Evolutionary conservation across 495 filamentous ascomycete species (phyloP).

Genomic region (Penicillium canariense): DNA sequence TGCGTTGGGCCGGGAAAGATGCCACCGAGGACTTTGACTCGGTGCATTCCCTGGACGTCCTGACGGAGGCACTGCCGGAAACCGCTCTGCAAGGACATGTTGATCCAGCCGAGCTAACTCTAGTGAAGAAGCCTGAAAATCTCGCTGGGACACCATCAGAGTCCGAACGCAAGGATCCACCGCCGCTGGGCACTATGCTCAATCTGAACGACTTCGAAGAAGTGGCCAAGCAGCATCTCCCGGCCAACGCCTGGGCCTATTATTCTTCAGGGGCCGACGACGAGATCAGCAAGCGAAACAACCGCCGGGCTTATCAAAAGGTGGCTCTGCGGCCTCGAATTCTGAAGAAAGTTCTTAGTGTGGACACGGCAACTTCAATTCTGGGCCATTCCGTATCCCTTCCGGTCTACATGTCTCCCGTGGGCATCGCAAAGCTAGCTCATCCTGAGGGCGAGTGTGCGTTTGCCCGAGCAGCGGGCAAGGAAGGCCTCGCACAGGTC

Average conservation of each 20-base stretch:
- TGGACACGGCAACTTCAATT: constrained; percentile 73
- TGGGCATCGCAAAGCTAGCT: constrained; percentile 76
- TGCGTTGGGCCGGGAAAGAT: constrained; percentile 85
- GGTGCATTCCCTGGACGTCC: constrained; percentile 67
- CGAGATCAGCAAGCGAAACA: constrained; percentile 82
- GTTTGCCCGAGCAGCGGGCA: constrained; percentile 67
- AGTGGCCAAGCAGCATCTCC: constrained; percentile 51
- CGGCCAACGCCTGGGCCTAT: constrained; percentile 77
- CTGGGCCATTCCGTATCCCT: constrained; percentile 66
- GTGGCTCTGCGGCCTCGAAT: constrained; percentile 78
- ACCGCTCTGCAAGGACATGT: constrained; percentile 21
- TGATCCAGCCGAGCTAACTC: constrained; percentile 13
- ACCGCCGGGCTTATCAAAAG: constrained; percentile 74
- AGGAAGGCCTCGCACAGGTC: constrained; percentile 48
- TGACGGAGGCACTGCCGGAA: constrained; percentile 25
- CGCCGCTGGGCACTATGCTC: constrained; percentile 58
- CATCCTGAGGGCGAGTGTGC: constrained; percentile 77
- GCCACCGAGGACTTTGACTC: constrained; percentile 81
- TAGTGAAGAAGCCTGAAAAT: not conserved
- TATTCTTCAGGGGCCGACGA: constrained; percentile 84
- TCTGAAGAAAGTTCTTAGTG: constrained; percentile 65
- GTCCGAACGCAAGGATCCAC: constrained; percentile 18
- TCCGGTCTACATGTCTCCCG: constrained; percentile 77
- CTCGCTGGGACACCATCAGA: not conserved
- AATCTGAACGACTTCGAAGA: constrained; percentile 64